A percentile compares a stretch with the other conserved stretches of the same genome.
Conservation (phyloP, 768 basidiomycete genomes). For the Trichaptum fuscoviolaceum region DNA sequence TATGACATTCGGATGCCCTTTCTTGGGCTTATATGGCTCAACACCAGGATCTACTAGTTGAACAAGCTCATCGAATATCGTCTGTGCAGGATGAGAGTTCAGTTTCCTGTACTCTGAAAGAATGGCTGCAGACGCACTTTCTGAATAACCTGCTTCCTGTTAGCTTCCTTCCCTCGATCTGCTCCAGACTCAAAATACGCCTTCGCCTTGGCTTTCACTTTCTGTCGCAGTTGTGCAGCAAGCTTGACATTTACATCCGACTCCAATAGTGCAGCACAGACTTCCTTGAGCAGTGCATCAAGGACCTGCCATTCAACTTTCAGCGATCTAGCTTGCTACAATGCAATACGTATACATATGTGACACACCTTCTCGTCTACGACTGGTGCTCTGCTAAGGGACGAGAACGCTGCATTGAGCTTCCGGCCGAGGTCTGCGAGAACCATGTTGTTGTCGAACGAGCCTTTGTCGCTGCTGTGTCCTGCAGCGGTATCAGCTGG, state of each 20-base stretch:
- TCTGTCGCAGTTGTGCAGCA: conserved; percentile 78
- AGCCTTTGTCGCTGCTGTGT: neutral
- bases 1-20: conserved; percentile 88
- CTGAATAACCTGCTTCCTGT: conserved; percentile 84
- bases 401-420: conserved; percentile 89
- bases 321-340: conserved; percentile 11
- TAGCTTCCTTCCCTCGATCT: conserved; percentile 74
- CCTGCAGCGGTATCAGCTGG: neutral
- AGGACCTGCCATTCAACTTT: conserved; percentile 55
- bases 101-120: neutral
- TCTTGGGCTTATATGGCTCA: conserved; percentile 94
- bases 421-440: conserved; percentile 91
- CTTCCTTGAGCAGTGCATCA: conserved; percentile 91
- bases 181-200: conserved; percentile 61
- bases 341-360: conserved; percentile 9
- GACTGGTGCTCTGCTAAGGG: conserved; percentile 78
- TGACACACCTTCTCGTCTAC: conserved; percentile 83
- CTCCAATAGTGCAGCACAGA: conserved; percentile 89
- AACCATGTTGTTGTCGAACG: conserved; percentile 58
- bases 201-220: conserved; percentile 89
- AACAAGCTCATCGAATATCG: conserved; percentile 96
- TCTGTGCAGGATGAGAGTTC: conserved; percentile 38
- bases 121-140: conserved; percentile 48
- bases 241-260: conserved; percentile 98
- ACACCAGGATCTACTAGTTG: conserved; percentile 92